Percentiles rank a stretch among this genome's conserved stretches.
phyloP scores from a whole-genome alignment of 1,139 yeast genomes.

The Wickerhamiella infanticola region DNA sequence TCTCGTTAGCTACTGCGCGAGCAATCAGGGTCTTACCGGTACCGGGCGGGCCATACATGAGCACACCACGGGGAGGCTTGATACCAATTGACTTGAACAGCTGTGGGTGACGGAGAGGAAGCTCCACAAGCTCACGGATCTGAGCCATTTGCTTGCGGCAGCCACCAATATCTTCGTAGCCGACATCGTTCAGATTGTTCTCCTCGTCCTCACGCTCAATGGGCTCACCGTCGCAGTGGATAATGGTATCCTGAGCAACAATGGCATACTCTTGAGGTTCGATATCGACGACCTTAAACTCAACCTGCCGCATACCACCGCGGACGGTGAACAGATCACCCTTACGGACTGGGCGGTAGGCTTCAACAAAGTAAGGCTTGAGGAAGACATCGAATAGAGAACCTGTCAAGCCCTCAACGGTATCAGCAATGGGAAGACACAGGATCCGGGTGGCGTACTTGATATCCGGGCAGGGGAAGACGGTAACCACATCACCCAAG shows the following conservation, averaged over 20 bases:
- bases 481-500: slow-evolving; percentile 77
- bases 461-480: slow-evolving; percentile 96
- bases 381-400: slow-evolving; percentile 92
- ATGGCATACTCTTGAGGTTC: slow-evolving; percentile 97
- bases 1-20: slow-evolving; percentile 97
- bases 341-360: slow-evolving; percentile 95
- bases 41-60: slow-evolving; percentile 98
- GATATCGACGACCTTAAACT: slow-evolving; percentile 93
- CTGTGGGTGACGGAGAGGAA: slow-evolving; percentile 95
- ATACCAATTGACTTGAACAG: slow-evolving; percentile 93
- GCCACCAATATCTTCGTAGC: slow-evolving; percentile 98
- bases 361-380: slow-evolving; percentile 97
- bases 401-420: slow-evolving; percentile 96
- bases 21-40: slow-evolving; percentile 99
- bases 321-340: slow-evolving; percentile 94
- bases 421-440: slow-evolving; percentile 94
- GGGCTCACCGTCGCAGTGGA: slow-evolving; percentile 98
- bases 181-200: slow-evolving; percentile 87
- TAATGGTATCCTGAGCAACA: slow-evolving; percentile 95
- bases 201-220: slow-evolving; percentile 98
- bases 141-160: slow-evolving; percentile 98
- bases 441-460: slow-evolving; percentile 86
- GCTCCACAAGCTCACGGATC: slow-evolving; percentile 89
- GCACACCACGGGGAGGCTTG: slow-evolving; percentile 92
- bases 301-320: slow-evolving; percentile 99